Percentiles rank a stretch among this genome's conserved stretches.
Conservation (phyloP, 2,329 filamentous ascomycete genomes). For the Aureobasidium pullulans region DNA sequence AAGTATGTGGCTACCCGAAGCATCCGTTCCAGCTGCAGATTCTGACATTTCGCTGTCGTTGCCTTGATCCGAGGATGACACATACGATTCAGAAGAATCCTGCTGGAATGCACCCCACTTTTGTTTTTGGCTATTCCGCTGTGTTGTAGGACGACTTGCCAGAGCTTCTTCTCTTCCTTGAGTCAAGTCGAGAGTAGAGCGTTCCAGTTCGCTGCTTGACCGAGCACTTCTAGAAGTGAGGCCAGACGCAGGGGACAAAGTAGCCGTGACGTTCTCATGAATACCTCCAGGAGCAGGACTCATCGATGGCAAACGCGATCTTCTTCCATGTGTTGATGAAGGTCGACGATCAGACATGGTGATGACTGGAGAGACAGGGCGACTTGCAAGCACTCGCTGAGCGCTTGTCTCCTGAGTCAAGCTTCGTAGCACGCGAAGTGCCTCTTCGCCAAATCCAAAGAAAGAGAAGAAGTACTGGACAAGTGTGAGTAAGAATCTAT, state of each 20-base stretch:
- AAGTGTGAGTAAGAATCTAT: constrained; percentile 21
- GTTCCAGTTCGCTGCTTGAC: constrained; percentile 35
- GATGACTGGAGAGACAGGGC: neutral
- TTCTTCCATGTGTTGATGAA: constrained; percentile 5
- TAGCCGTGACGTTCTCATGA: constrained; percentile 35
- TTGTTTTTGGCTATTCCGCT: neutral
- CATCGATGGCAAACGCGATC: constrained; percentile 11
- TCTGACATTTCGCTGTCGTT: constrained; percentile 26
- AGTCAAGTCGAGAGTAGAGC: constrained; percentile 32
- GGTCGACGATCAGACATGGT: neutral
- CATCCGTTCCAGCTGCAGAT: constrained; percentile 62
- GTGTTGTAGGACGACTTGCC: neutral
- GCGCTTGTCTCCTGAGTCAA: constrained; percentile 57
- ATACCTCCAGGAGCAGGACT: constrained; percentile 15
- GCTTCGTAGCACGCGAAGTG: constrained; percentile 67
- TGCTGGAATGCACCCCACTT: constrained; percentile 31
- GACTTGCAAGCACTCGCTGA: constrained; percentile 12
- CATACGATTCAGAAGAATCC: constrained; percentile 66
- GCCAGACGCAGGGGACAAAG: constrained; percentile 34
- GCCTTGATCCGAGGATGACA: constrained; percentile 24
- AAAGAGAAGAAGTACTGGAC: constrained; percentile 90
- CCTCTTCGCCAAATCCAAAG: constrained; percentile 78
- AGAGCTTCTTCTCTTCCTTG: constrained; percentile 27
- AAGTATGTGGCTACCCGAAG: constrained; percentile 86
- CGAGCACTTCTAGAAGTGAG: constrained; percentile 31